Conservation (phyloP, 164 flowering plant species). For the Warburgia ugandensis region DNA sequence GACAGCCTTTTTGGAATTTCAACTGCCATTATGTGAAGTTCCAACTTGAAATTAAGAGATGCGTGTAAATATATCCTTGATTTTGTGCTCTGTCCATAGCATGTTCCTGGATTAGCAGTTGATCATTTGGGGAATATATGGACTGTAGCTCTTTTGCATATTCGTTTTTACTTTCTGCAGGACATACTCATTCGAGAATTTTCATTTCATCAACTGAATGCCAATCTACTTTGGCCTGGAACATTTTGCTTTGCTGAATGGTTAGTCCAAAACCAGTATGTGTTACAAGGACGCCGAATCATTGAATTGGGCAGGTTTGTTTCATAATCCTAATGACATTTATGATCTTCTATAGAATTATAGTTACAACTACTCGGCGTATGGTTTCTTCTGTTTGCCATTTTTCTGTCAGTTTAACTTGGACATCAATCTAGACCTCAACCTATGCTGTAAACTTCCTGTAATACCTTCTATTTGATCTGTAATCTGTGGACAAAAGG, state of each 20-base stretch:
- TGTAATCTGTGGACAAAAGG: no score
- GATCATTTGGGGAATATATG: background rate
- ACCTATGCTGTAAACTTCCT: background rate
- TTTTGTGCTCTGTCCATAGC: background rate
- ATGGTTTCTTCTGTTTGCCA: background rate
- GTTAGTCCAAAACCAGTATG: conserved; percentile 49
- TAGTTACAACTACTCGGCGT: no score
- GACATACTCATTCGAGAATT: conserved; percentile 75
- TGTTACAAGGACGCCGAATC: conserved; percentile 48
- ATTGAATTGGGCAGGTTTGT: conserved; percentile 86
- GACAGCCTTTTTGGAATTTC: no score
- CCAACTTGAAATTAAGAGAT: background rate
- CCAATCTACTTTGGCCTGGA: conserved; percentile 97
- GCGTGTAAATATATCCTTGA: background rate
- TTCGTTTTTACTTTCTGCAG: conserved; percentile 27
- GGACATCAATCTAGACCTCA: background rate
- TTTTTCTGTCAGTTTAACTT: background rate
- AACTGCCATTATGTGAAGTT: no score
- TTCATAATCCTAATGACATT: background rate
- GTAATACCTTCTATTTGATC: no score
- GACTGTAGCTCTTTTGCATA: background rate
- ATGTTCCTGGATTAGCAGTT: background rate
- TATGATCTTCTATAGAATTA: no score
- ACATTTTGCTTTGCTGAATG: conserved; percentile 90
- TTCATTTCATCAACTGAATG: conserved; percentile 86